A percentile compares a stretch with the other conserved stretches of the same genome.
Evolutionary conservation across 257 asterid genomes (phyloP).

Genomic region (Verbascum thapsus): DNA sequence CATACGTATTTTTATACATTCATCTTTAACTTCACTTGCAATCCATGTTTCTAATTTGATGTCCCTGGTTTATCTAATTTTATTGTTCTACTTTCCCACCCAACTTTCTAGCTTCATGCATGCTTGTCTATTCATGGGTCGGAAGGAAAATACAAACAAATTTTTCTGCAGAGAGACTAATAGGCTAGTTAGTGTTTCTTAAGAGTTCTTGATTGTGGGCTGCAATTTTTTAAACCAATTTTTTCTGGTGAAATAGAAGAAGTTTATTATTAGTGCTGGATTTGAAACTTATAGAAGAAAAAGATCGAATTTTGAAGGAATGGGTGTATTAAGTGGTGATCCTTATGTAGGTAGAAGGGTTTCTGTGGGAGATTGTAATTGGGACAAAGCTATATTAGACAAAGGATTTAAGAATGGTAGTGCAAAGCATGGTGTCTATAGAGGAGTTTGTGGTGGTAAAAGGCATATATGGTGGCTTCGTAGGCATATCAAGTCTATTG

Average conservation of each 20-base stretch:
- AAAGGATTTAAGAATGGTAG: constrained; percentile 50
- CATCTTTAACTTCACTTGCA: constrained; percentile 61
- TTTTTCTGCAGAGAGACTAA: background rate
- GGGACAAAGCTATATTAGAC: constrained; percentile 45
- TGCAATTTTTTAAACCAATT: background rate
- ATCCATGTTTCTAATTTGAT: constrained; percentile 41
- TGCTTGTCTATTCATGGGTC: background rate
- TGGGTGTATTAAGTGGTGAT: constrained; percentile 49
- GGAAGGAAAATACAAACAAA: constrained; percentile 9
- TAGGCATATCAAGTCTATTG: constrained; percentile 52
- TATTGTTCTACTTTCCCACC: constrained; percentile 36
- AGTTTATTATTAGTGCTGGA: no score
- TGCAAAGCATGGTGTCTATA: constrained; percentile 42
- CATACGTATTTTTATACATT: constrained; percentile 19
- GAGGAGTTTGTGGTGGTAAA: constrained; percentile 53
- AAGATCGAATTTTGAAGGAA: constrained; percentile 21
- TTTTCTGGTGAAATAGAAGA: background rate
- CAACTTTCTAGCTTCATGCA: constrained; percentile 29
- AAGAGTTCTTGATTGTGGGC: constrained; percentile 16
- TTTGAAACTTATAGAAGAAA: background rate
- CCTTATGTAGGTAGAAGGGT: constrained; percentile 58
- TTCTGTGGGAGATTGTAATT: constrained; percentile 43
- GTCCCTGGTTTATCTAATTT: constrained; percentile 48
- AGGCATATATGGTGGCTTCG: constrained; percentile 52
- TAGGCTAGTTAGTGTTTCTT: background rate